These are phyloP conservation scores for Penicillium turbatum DNA, from an alignment of 495 filamentous ascomycete genomes.

Conservation along the genomic window DNA sequence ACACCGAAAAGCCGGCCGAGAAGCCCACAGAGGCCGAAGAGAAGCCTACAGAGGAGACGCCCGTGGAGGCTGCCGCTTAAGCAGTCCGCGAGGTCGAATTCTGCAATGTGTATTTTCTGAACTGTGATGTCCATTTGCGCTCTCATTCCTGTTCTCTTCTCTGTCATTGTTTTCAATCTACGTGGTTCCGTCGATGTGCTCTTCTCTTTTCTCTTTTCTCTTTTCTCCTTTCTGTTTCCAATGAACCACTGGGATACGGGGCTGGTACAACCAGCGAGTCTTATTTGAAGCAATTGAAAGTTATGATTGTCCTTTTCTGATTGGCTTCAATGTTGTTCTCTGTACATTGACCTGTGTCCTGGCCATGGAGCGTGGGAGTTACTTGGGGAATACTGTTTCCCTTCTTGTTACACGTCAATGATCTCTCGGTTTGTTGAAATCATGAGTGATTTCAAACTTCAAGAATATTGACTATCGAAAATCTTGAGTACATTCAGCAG, in stretches of 20 bases:
- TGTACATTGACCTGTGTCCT: background rate
- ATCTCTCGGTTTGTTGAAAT: background rate
- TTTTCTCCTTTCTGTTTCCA: constrained; percentile 1
- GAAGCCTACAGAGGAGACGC: constrained; percentile 18
- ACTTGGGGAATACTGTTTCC: background rate
- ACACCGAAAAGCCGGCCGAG: constrained; percentile 10
- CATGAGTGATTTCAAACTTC: no score
- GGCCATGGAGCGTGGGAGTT: background rate
- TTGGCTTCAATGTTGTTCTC: background rate
- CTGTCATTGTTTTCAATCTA: constrained; percentile 1
- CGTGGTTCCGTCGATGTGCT: background rate
- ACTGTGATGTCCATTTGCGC: constrained; percentile 3
- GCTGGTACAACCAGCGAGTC: constrained; percentile 8
- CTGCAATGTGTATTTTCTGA: constrained; percentile 3
- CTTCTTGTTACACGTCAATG: background rate
- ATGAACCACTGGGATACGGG: constrained; percentile 11
- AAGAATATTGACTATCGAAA: background rate
- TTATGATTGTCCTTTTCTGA: constrained; percentile 8
- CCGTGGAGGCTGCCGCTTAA: constrained; percentile 19
- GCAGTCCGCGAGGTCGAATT: constrained; percentile 1
- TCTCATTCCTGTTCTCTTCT: constrained; percentile 1
- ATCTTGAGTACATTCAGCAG: background rate
- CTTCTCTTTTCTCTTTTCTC: background rate
- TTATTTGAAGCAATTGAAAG: constrained; percentile 18
- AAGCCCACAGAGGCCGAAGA: constrained; percentile 16